Evolutionary conservation across 2,329 filamentous ascomycete genomes (phyloP), one percentile per base, ranked within the genome.

Genomic region (Sclerotinia minor): DNA sequence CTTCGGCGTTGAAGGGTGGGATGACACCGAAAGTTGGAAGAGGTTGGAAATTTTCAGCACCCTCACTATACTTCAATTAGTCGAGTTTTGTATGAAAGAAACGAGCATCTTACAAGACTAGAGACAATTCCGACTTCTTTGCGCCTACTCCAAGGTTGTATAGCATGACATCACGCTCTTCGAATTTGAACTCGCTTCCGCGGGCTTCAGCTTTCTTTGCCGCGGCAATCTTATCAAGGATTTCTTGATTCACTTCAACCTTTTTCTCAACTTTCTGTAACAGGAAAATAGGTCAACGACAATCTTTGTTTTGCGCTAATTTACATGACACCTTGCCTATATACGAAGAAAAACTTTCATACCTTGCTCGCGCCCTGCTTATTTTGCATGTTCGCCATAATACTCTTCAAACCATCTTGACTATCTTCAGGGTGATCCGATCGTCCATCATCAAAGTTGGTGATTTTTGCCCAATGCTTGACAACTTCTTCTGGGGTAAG

Each of bases 71-170:
- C 41, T 60, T 57, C 64, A 41, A 49, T 64, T 26, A 68, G 53
- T 58, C 19, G 35, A 32, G 24, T 32, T 45, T 15, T 15, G 17
- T 19, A 35, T 5, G 49, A 17, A 44, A 67, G 5, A 59, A 24
- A n/a, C 32, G 32, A 45, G 15, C 19, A 24, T 76, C 81, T 76
- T 78, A 84, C 82, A 92, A 99, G 71, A 97, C 89, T 74, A 96
- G 89, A 71, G 89, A 87, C 50, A 99, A 85, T 70, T 99, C 92
- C 41, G 87, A 92, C 73, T 91, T 89, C 84, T 96, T 97, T 72
- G 94, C 94, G 68, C 95, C 95, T 70, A 99, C 80, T 69, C 94
- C 94, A 53, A 99, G 85, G 81, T 97, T 98, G 85, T 99, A 99
- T 60, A 99, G 89, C 75, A 96, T 95, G 63, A 90, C 84, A 78